Evolutionary conservation across 306 rosid species (phyloP).

Genomic region (Dryas drummondii): DNA sequence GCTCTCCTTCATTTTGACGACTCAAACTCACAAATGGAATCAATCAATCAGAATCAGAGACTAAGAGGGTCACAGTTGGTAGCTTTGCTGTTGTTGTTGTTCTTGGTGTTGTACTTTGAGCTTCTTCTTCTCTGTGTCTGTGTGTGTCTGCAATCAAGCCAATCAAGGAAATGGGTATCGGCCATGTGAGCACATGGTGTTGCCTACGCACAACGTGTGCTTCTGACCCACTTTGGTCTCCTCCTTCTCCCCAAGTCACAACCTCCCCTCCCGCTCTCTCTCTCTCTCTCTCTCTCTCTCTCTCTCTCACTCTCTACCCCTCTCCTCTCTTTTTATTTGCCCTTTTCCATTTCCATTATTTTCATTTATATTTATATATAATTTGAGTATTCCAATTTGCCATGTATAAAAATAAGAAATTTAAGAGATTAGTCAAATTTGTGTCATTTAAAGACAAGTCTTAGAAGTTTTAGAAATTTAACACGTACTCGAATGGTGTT

Average conservation of each 20-base stretch:
- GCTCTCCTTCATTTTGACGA: slow-evolving; percentile 60
- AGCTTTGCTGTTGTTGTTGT: neutral
- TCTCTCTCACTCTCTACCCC: too few relatives aligned
- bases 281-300: neutral
- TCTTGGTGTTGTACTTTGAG: neutral
- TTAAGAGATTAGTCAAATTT: too few relatives aligned
- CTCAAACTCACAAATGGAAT: neutral
- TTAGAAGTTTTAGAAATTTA: too few relatives aligned
- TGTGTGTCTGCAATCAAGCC: too few relatives aligned
- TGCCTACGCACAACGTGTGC: slow-evolving; percentile 91
- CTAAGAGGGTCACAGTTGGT: neutral
- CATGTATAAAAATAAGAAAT: too few relatives aligned
- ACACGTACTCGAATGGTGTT: too few relatives aligned
- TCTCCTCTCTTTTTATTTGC: neutral
- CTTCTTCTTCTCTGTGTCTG: slow-evolving; percentile 1
- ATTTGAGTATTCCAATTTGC: too few relatives aligned
- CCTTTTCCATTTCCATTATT: neutral
- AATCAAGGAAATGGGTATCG: too few relatives aligned
- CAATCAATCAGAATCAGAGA: neutral
- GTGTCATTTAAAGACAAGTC: too few relatives aligned
- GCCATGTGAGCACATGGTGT: slow-evolving; percentile 89
- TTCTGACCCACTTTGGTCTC: slow-evolving; percentile 79
- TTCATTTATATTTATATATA: neutral
- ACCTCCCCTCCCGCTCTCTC: neutral
- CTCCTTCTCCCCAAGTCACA: neutral